A percentile compares a stretch with the other conserved stretches of the same genome.
Evolutionary conservation across 1,284 basidiomycete species (phyloP).

Genomic region (Malassezia sympodialis): DNA sequence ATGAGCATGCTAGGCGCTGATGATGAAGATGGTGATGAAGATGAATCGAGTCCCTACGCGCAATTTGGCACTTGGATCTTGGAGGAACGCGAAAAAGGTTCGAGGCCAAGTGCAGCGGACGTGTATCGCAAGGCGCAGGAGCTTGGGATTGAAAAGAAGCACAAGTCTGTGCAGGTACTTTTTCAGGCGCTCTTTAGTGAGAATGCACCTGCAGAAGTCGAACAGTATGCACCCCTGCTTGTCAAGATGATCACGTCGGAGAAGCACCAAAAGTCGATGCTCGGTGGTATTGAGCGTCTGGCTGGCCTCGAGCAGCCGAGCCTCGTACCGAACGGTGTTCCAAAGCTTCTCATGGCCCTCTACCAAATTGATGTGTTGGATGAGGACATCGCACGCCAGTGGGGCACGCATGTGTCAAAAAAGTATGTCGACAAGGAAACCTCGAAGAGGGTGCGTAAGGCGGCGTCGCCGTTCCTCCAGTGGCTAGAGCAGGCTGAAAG

Average conservation of each 20-base stretch:
- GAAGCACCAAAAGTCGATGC: constrained; percentile 87
- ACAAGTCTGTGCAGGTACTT: constrained; percentile 77
- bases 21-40: constrained; percentile 63
- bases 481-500: constrained; percentile 46
- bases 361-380: constrained; percentile 90
- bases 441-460: constrained; percentile 89
- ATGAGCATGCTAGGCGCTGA: constrained; percentile 55
- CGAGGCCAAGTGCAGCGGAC: constrained; percentile 53
- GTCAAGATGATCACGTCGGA: constrained; percentile 62
- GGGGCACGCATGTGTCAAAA: constrained; percentile 94
- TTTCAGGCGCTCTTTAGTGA: constrained; percentile 78
- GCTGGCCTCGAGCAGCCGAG: constrained; percentile 37
- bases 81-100: constrained; percentile 59
- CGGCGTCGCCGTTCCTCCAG: constrained; percentile 78
- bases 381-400: constrained; percentile 78
- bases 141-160: constrained; percentile 85
- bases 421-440: constrained; percentile 90
- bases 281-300: constrained; percentile 53
- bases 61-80: constrained; percentile 76
- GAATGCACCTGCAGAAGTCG: constrained; percentile 65
- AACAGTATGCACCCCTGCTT: constrained; percentile 64
- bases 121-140: constrained; percentile 85
- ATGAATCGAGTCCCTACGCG: constrained; percentile 59
- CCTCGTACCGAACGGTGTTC: constrained; percentile 53
- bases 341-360: constrained; percentile 87